Conservation (phyloP, 345 rosid genomes). For the Cardamine resedifolia region DNA sequence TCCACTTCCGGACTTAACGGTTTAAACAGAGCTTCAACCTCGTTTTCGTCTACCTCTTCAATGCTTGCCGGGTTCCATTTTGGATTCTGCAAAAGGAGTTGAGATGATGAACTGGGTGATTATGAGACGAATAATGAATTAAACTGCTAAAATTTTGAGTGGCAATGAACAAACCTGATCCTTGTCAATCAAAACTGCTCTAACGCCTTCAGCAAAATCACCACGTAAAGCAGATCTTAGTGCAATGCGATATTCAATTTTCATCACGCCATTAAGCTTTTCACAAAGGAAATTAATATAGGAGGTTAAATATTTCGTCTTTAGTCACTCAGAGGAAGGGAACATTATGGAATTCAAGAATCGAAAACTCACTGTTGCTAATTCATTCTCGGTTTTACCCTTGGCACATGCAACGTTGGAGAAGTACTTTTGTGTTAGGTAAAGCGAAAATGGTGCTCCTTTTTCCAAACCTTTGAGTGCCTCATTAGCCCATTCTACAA, state of each 20-base stretch:
- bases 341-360: not conserved
- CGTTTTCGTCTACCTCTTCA: conserved; percentile 53
- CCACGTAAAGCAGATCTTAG: conserved; percentile 62
- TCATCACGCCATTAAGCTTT: conserved; percentile 88
- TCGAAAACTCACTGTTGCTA: conserved; percentile 56
- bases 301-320: not conserved
- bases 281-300: not conserved
- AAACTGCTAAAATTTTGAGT: not conserved
- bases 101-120: too few relatives aligned
- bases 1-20: conserved; percentile 49
- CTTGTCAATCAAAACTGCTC: conserved; percentile 92
- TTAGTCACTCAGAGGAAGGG: not conserved
- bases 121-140: not conserved
- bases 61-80: conserved; percentile 71
- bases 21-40: conserved; percentile 66
- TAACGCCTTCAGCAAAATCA: conserved; percentile 91
- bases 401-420: conserved; percentile 60
- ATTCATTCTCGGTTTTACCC: conserved; percentile 48
- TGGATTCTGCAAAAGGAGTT: conserved; percentile 66
- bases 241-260: conserved; percentile 81
- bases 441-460: conserved; percentile 87
- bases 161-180: conserved; percentile 61
- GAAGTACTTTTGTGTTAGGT: conserved; percentile 62
- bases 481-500: conserved; percentile 73
- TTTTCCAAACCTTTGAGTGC: conserved; percentile 73